Conservation (phyloP, 164 flowering plant genomes). For the Magnolia officinalis region DNA sequence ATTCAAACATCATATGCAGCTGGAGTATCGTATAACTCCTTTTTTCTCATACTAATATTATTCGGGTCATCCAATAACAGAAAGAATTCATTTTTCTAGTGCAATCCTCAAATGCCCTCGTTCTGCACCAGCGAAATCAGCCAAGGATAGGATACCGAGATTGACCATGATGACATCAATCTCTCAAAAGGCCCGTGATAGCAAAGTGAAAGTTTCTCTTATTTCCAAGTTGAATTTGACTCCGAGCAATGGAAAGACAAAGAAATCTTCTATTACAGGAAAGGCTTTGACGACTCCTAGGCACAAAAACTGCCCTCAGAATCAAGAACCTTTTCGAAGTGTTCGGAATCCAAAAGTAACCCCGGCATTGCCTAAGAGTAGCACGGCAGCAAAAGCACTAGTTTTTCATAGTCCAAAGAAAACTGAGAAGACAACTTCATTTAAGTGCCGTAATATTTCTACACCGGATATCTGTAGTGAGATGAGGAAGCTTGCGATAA, state of each 20-base stretch:
- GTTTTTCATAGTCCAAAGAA: conserved; percentile 74
- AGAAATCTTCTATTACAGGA: conserved; percentile 28
- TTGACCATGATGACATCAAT: conserved; percentile 47
- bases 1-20: too few species aligned
- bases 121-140: conserved; percentile 80
- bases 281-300: conserved; percentile 79
- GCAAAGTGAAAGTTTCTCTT: conserved; percentile 33
- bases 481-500: conserved; percentile 62
- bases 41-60: not conserved
- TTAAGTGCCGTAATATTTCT: conserved; percentile 39
- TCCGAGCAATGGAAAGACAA: conserved; percentile 42
- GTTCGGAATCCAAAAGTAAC: conserved; percentile 42
- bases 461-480: conserved; percentile 42
- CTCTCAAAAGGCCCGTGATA: conserved; percentile 38
- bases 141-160: conserved; percentile 60
- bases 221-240: conserved; percentile 36
- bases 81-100: conserved; percentile 23
- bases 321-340: conserved; percentile 48
- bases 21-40: not conserved
- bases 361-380: conserved; percentile 28
- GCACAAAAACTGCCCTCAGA: conserved; percentile 31
- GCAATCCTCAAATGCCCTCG: conserved; percentile 56
- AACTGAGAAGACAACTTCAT: conserved; percentile 24
- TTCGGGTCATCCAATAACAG: conserved; percentile 7
- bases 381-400: conserved; percentile 55